phyloP scores from a whole-genome alignment of 1,284 basidiomycete genomes.

The Ceratobasidium sp. region DNA sequence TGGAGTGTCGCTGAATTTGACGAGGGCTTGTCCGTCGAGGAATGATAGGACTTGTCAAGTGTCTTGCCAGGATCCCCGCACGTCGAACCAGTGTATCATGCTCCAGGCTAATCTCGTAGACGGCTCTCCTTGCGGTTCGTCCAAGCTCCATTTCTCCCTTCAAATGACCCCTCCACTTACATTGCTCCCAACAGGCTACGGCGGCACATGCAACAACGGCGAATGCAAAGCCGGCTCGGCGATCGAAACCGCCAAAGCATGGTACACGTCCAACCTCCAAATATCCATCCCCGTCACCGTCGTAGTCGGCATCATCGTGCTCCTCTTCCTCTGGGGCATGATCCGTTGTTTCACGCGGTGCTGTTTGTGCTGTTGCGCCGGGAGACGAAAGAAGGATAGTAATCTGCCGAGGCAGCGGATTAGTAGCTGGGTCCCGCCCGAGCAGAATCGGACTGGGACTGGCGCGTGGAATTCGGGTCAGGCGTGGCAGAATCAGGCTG shows the following conservation, averaged over 20 bases:
- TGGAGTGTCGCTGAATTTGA: conserved; percentile 77
- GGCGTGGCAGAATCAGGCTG: conserved; percentile 35
- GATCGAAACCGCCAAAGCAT: conserved; percentile 75
- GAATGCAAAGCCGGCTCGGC: conserved; percentile 75
- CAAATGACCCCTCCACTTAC: neutral
- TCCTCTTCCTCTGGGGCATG: conserved; percentile 64
- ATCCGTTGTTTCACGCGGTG: conserved; percentile 19
- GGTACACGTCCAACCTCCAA: conserved; percentile 82
- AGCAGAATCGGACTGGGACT: conserved; percentile 2
- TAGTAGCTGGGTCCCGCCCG: conserved; percentile 37
- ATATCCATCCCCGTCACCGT: conserved; percentile 85
- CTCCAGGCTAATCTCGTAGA: conserved; percentile 83
- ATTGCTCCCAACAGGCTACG: conserved; percentile 66
- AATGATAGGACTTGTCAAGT: conserved; percentile 80
- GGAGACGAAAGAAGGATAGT: conserved; percentile 9
- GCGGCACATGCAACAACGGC: conserved; percentile 76
- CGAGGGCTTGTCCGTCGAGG: conserved; percentile 73
- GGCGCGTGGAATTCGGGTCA: conserved; percentile 33
- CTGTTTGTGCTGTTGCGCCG: conserved; percentile 21
- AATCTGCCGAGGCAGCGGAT: conserved; percentile 24
- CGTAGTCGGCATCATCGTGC: conserved; percentile 72
- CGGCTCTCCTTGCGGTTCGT: conserved; percentile 85
- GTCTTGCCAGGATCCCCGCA: conserved; percentile 80
- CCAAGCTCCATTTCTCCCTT: conserved; percentile 29
- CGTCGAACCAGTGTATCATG: conserved; percentile 75